Evolutionary conservation across 257 asterid genomes (phyloP).

Genomic region (Solanum sejunctum): DNA sequence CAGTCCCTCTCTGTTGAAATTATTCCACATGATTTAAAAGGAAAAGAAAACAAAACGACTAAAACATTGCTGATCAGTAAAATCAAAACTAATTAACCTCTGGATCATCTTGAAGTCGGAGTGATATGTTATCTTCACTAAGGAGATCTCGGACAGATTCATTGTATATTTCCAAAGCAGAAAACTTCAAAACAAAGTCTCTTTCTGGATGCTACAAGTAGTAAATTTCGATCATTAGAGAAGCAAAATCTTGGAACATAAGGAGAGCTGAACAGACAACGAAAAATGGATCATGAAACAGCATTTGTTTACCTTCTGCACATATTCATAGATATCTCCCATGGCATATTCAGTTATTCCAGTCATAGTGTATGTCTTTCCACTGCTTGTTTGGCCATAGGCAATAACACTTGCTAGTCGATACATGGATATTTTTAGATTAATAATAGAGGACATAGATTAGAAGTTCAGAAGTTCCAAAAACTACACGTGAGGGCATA

Average conservation of each 20-base stretch:
- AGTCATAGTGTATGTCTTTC: constrained; percentile 58
- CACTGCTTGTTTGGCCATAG: constrained; percentile 74
- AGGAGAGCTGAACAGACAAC: background rate
- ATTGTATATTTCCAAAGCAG: constrained; percentile 91
- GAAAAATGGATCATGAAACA: background rate
- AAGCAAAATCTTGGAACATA: background rate
- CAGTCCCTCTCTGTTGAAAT: constrained; percentile 62
- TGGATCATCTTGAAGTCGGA: constrained; percentile 89
- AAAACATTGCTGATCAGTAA: background rate
- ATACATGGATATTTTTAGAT: background rate
- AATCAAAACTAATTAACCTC: constrained; percentile 31
- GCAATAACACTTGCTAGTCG: constrained; percentile 57
- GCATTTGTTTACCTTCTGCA: constrained; percentile 14
- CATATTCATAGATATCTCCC: constrained; percentile 36
- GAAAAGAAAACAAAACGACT: background rate
- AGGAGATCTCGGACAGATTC: constrained; percentile 86
- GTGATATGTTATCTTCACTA: constrained; percentile 41
- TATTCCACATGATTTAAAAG: background rate
- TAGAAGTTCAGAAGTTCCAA: background rate
- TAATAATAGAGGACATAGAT: background rate
- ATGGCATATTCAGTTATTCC: constrained; percentile 36
- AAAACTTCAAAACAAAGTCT: constrained; percentile 48
- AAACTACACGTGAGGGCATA: background rate
- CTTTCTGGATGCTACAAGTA: constrained; percentile 27
- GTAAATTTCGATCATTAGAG: background rate